Evolutionary conservation across 495 filamentous ascomycete species (phyloP), one percentile per base, ranked within the genome.

Genomic region (Podospora sp.): DNA sequence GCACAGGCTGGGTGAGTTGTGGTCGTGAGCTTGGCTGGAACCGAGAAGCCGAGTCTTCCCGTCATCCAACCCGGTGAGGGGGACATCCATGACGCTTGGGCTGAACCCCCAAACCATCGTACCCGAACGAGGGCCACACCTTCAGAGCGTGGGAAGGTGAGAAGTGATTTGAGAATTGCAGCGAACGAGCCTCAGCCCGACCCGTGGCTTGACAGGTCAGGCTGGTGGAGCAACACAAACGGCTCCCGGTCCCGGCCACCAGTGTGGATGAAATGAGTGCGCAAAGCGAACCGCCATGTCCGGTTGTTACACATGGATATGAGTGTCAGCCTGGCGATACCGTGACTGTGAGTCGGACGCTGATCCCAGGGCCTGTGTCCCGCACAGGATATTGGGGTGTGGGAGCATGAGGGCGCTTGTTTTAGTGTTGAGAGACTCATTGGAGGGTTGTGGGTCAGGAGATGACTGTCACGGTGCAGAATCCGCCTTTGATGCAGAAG

Each of bases 301-400:
- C 40, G 40, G 40, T 14, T 46, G 40, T 46, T 46, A 46, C 40
- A 46, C 40, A 46, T 6, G 40, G 40, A 46, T 46, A 46, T 14
- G 40, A 46, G 40, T 46, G 40, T 46, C 4, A 46, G 40, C 40
- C 40, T 46, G 40, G 11, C 40, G 11, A 18, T 59, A 57, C 29
- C 56, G 16, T 67, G 65, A n/a, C 29, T 46, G 25, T 50, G 55
- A 60, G 66, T 56, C 65, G 69, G 66, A 55, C 67, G 72, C 63
- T 63, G 70, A 72, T 74, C 72, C 53, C 52, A 14, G 33, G 49
- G 16, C 51, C 22, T 49, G 49, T 62, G 53, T 63, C 60, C 60
- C 62, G 55, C 61, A 66, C 33, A 4, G 26, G 33, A 29, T 63
- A 65, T 18, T 33, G 56, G 63, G 58, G 53, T 68, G 27, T 46